Conservation (phyloP, 1,284 basidiomycete species). For the Sporisorium graminicola region DNA sequence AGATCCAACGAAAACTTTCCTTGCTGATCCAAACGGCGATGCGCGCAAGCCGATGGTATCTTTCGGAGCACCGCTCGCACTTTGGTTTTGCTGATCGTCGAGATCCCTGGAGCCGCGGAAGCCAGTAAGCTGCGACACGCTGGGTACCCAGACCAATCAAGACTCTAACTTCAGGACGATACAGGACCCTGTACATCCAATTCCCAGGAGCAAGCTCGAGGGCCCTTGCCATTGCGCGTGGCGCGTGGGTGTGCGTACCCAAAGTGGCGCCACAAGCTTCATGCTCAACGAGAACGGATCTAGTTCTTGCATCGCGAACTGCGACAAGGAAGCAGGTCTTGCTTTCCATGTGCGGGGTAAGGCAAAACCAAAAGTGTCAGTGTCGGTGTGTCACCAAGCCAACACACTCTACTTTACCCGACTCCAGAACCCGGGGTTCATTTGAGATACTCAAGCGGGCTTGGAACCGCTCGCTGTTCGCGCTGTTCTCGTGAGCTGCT, state of each 20-base stretch:
- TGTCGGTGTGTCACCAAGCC: slow-evolving; percentile 1
- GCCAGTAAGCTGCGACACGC: not conserved
- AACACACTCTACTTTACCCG: not conserved
- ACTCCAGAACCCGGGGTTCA: not conserved
- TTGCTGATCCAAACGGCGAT: not conserved
- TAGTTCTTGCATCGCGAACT: not conserved
- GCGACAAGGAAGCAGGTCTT: not conserved
- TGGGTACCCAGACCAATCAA: not conserved
- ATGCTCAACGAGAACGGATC: not conserved
- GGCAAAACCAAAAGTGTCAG: not conserved
- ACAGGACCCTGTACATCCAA: no score
- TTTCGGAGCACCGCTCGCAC: no score
- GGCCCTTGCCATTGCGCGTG: no score
- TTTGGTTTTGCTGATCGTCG: no score
- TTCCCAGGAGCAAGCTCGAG: no score
- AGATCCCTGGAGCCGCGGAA: not conserved
- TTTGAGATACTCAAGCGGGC: no score
- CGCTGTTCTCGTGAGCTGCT: no score
- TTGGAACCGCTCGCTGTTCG: no score
- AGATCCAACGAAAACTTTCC: not conserved
- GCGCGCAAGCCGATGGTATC: not conserved
- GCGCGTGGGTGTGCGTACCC: no score
- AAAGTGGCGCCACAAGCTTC: no score
- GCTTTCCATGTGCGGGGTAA: slow-evolving; percentile 15
- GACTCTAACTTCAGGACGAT: not conserved